A percentile compares a stretch with the other conserved stretches of the same genome.
Evolutionary conservation across 73 alveolate species (phyloP).

Genomic region (Paramecium octaurelia): DNA sequence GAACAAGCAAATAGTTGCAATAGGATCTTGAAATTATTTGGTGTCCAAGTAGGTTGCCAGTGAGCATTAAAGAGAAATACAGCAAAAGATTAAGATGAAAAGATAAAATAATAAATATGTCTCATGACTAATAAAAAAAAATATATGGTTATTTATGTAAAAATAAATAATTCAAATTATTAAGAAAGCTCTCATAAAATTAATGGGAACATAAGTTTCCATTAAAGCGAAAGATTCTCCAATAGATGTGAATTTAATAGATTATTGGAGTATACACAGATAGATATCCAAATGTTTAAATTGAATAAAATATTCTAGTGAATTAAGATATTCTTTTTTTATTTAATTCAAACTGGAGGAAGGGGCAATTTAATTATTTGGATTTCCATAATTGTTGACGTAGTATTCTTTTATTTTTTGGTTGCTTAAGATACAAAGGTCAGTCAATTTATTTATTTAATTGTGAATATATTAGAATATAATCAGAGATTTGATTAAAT

Average conservation of each 20-base stretch:
- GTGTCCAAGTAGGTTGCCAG: not conserved
- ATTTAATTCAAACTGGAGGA: not conserved
- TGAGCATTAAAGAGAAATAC: not conserved
- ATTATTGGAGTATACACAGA: conserved; percentile 77
- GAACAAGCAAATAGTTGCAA: not conserved
- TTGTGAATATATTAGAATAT: too few relatives aligned
- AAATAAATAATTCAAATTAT: conserved; percentile 57
- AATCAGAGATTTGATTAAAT: not conserved
- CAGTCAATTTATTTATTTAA: too few relatives aligned
- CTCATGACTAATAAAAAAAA: conserved; percentile 26
- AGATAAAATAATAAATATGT: not conserved
- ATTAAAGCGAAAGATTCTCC: conserved; percentile 73
- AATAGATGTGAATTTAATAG: conserved; percentile 80
- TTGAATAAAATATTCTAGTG: not conserved
- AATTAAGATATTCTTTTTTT: not conserved
- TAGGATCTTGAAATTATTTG: not conserved
- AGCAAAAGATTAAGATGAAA: not conserved
- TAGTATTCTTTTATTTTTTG: not conserved
- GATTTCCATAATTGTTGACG: not conserved
- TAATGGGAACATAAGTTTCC: conserved; percentile 75
- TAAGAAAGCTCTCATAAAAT: conserved; percentile 68
- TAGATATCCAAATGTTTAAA: not conserved
- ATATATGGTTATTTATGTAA: conserved; percentile 62
- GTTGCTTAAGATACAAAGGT: not conserved
- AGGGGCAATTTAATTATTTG: not conserved